A percentile compares a stretch with the other conserved stretches of the same genome.
Evolutionary conservation across 768 basidiomycete genomes (phyloP).

Genomic region (Boletus patriciae): DNA sequence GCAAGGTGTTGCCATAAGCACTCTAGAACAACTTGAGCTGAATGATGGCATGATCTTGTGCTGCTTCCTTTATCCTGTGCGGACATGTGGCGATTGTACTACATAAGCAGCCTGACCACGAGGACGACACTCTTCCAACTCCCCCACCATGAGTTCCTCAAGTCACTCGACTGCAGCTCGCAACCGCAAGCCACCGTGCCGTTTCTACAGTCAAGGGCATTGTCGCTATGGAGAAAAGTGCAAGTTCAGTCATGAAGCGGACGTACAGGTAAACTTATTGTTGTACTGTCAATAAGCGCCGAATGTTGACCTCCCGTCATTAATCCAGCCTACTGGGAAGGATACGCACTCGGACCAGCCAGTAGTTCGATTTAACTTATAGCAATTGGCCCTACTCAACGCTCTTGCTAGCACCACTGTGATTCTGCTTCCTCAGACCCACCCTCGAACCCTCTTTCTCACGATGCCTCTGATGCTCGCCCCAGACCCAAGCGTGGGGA

Average conservation of each 20-base stretch:
- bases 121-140: not conserved
- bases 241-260: conserved; percentile 22
- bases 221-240: conserved; percentile 32
- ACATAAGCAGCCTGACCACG: not conserved
- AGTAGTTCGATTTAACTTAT: not conserved
- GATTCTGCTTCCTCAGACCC: not conserved
- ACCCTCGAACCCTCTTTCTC: not conserved
- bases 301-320: not conserved
- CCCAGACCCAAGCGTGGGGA: conserved; percentile 25
- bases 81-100: not conserved
- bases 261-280: conserved; percentile 2
- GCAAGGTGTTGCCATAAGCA: too few relatives aligned
- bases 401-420: not conserved
- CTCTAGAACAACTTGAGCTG: not conserved
- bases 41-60: not conserved
- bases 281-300: not conserved
- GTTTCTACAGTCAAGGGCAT: conserved; percentile 20
- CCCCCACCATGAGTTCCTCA: conserved; percentile 10
- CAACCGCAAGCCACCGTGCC: conserved; percentile 20
- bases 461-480: conserved; percentile 13
- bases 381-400: not conserved
- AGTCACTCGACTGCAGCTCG: not conserved
- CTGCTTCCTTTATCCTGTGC: not conserved
- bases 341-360: not conserved
- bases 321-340: not conserved